Conservation (phyloP, 306 rosid genomes). For the Astragalus glycyphyllos region DNA sequence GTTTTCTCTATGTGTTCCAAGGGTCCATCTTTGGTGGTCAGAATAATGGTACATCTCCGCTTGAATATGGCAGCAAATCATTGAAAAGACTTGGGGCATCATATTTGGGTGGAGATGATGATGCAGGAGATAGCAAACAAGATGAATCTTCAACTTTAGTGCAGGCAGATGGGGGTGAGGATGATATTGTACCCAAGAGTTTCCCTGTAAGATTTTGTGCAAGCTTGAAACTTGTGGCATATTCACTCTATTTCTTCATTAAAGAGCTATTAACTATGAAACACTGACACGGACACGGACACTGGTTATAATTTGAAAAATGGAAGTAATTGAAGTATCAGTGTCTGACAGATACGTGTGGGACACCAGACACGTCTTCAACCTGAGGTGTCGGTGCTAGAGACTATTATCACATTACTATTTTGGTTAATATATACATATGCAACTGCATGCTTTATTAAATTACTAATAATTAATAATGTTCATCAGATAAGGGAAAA, state of each 20-base stretch:
- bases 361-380: too few species aligned
- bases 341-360: too few species aligned
- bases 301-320: too few species aligned
- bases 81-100: constrained; percentile 52
- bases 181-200: constrained; percentile 44
- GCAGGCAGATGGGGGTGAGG: constrained; percentile 38
- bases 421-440: not conserved
- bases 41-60: constrained; percentile 41
- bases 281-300: too few species aligned
- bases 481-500: not conserved
- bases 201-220: constrained; percentile 46
- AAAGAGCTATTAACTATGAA: too few species aligned
- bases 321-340: too few species aligned
- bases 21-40: constrained; percentile 50
- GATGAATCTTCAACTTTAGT: constrained; percentile 40
- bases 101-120: constrained; percentile 52
- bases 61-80: constrained; percentile 51
- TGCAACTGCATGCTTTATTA: not conserved
- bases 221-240: not conserved
- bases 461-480: constrained; percentile 4
- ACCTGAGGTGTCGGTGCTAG: not conserved
- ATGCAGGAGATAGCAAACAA: constrained; percentile 44
- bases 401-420: not conserved
- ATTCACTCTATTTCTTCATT: not conserved
- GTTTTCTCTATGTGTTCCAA: constrained; percentile 44